Conservation (phyloP, 2,329 filamentous ascomycete genomes). For the Bipolaris bicolor region DNA sequence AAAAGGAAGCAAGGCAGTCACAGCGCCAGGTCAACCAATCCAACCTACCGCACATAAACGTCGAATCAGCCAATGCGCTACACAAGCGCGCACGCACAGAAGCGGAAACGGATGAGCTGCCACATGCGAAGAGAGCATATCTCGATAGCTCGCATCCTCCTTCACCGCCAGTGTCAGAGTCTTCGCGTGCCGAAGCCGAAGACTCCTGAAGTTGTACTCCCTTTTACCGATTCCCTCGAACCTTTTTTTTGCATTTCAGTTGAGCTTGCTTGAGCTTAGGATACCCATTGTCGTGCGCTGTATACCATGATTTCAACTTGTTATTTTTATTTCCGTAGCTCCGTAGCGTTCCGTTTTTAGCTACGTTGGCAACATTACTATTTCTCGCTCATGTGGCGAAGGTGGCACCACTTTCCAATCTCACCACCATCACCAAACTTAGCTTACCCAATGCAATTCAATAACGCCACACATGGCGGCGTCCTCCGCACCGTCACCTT, state of each 20-base stretch:
- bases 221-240: background rate
- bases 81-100: conserved; percentile 30
- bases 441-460: conserved; percentile 1
- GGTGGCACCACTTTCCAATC: conserved; percentile 10
- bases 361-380: background rate
- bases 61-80: conserved; percentile 9
- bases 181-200: conserved; percentile 17
- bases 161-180: conserved; percentile 35
- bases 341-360: background rate
- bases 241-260: background rate
- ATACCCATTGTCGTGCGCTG: conserved; percentile 1
- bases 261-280: background rate
- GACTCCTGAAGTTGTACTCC: background rate
- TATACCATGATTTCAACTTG: background rate
- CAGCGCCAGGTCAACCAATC: background rate
- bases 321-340: background rate
- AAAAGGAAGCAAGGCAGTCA: conserved; percentile 15
- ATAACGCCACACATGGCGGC: conserved; percentile 2
- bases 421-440: conserved; percentile 9
- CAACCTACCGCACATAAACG: background rate
- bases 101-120: conserved; percentile 21
- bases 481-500: background rate
- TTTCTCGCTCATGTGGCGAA: background rate
- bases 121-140: conserved; percentile 28
- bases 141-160: conserved; percentile 29